Evolutionary conservation across 805 yeast genomes (phyloP).

Genomic region (Saturnispora silvae): DNA sequence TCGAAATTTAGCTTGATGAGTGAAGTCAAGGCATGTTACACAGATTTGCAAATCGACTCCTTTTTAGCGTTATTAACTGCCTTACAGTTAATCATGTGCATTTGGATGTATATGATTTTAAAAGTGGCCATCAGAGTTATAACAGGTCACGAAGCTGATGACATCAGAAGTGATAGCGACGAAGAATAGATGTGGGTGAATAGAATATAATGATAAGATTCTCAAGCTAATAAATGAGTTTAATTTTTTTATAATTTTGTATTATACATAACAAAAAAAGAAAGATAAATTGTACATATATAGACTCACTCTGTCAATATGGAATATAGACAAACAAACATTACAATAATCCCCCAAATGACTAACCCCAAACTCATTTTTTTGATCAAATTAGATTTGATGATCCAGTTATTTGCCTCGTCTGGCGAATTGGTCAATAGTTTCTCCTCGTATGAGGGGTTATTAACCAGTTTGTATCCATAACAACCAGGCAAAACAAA

Average conservation of each 20-base stretch:
- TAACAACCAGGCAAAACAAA: constrained; percentile 72
- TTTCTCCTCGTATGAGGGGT: constrained; percentile 10
- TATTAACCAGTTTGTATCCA: constrained; percentile 46
- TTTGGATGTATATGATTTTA: constrained; percentile 69
- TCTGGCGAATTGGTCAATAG: constrained; percentile 16
- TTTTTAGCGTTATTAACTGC: constrained; percentile 51
- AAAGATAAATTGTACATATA: no score
- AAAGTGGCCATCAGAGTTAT: constrained; percentile 63
- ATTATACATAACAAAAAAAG: no score
- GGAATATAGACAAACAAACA: constrained; percentile 44
- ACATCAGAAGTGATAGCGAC: constrained; percentile 77
- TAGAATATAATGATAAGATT: no score
- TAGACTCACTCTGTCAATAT: no score
- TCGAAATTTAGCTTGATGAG: constrained; percentile 11
- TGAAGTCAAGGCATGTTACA: constrained; percentile 37
- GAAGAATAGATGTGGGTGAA: no score
- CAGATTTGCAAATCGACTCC: constrained; percentile 31
- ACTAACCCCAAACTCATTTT: constrained; percentile 30
- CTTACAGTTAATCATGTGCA: constrained; percentile 50
- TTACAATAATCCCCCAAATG: constrained; percentile 44
- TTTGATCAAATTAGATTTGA: constrained; percentile 15
- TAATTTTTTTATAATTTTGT: no score
- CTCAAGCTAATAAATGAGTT: no score
- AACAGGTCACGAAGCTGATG: constrained; percentile 71
- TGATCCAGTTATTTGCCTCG: constrained; percentile 17